phyloP scores from a whole-genome alignment of 176 grass and related monocot genomes.

The Elaeis guineensis region DNA sequence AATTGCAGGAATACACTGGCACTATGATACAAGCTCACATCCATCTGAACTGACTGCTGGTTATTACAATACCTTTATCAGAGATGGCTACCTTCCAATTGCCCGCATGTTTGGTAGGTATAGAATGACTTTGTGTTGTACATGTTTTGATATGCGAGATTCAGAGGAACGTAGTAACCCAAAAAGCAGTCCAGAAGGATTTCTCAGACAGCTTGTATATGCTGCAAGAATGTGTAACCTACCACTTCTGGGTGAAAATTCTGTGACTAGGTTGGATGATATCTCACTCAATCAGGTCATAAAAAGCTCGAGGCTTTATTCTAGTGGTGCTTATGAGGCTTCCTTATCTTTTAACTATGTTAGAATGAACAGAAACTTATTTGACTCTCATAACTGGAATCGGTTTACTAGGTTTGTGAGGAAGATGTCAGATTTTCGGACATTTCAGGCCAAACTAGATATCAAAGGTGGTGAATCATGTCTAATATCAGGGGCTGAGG shows the following conservation, averaged over 20 bases:
- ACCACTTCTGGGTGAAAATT: constrained; percentile 58
- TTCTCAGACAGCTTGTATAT: constrained; percentile 44
- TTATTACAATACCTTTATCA: constrained; percentile 64
- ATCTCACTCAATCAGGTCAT: constrained; percentile 51
- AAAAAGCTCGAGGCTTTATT: constrained; percentile 57
- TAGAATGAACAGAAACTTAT: constrained; percentile 66
- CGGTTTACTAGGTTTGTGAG: constrained; percentile 62
- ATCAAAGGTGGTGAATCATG: constrained; percentile 41
- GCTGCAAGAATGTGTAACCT: constrained; percentile 49
- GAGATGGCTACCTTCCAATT: constrained; percentile 72
- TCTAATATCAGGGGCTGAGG: constrained; percentile 38
- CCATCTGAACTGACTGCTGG: constrained; percentile 69
- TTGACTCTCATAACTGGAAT: constrained; percentile 56
- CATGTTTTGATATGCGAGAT: constrained; percentile 55
- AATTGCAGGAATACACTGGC: constrained; percentile 61
- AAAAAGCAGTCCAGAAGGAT: constrained; percentile 62
- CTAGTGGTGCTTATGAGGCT: constrained; percentile 29
- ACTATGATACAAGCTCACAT: constrained; percentile 49
- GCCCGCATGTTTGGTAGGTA: constrained; percentile 55
- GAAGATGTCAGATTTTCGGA: constrained; percentile 59
- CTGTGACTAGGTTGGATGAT: constrained; percentile 39
- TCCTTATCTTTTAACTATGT: constrained; percentile 80
- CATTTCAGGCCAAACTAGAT: constrained; percentile 52
- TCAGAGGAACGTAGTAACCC: constrained; percentile 22
- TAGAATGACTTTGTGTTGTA: constrained; percentile 40